Base-by-base conservation (phyloP, 78 protist species). In the Mantamonas sphyraenae region DNA sequence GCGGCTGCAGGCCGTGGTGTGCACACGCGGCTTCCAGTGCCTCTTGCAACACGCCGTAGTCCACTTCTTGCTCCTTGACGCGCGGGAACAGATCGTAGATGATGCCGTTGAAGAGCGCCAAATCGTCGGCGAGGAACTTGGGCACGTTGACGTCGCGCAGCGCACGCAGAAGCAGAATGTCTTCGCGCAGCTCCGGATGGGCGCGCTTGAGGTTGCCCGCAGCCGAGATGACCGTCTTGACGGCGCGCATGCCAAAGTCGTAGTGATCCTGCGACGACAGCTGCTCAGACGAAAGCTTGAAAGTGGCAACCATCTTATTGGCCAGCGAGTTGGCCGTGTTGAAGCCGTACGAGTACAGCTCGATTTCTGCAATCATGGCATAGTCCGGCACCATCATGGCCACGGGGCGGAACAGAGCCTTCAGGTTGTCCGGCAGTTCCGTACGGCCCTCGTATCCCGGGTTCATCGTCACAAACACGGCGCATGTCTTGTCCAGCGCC, bases 351-450 rank as follows among this genome's bases (percentile, higher is more conserved):
- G 92, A 85, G 61, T 75, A 81, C 57, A 91, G 86, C 45, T 77
- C 24, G 51, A 94, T 91, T 77, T 94, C 95, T 3, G 88, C 93
- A 26, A 94, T 94, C 39, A 89, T 72, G 10, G 90, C 94, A 61
- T 88, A 90, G 77, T 89, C 93, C 12, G 98, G 98, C 14, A 87
- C 90, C 90, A 87, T 88, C 88, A 82, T 79, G 9, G 92, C 92
- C 30, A 86, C 89, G 24, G 93, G 87, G 9, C 98, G 69, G 89
- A 94, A 94, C 5, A 87, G 69, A 31, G 71, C 90, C 83, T 89
- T 87, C 26, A 93, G 79, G 76, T 89, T 89, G 76, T 93, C 97
- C 2, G 96, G 96, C 24, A 91, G 81, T 71, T 91, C 96, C 0
- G 91, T 68, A 26, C 94, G 73, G 42, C 94, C 94, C 0, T 89